A percentile compares a stretch with the other conserved stretches of the same genome.
phyloP scores from a whole-genome alignment of 2,329 filamentous ascomycete species.

The Botrytis porri region DNA sequence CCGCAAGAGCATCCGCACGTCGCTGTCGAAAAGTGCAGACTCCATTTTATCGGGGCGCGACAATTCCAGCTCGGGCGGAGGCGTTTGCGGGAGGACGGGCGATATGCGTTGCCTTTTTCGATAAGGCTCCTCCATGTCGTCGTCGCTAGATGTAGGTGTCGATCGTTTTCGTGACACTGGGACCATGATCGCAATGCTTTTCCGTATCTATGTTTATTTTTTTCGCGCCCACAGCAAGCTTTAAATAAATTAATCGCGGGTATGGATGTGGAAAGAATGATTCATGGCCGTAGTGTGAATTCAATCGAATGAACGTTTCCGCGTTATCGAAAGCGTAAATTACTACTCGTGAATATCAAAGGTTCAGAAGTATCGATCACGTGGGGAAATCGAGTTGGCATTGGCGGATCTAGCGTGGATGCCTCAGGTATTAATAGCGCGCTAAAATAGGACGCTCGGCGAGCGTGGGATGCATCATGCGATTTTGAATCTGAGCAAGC shows the following conservation, averaged over 20 bases:
- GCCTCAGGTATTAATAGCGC: slow-evolving; percentile 7
- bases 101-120: slow-evolving; percentile 33
- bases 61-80: slow-evolving; percentile 30
- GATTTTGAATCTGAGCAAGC: slow-evolving; percentile 26
- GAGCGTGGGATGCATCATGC: slow-evolving; percentile 24
- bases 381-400: neutral
- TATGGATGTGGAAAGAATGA: neutral
- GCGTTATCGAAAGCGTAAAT: neutral
- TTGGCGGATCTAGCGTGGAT: neutral
- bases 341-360: neutral
- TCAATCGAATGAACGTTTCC: neutral
- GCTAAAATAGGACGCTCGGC: slow-evolving; percentile 9
- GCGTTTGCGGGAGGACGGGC: slow-evolving; percentile 27
- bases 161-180: slow-evolving; percentile 32
- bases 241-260: neutral
- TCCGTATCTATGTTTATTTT: neutral
- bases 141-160: slow-evolving; percentile 31
- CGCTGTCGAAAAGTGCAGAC: slow-evolving; percentile 33
- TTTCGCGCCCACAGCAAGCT: neutral
- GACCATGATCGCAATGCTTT: slow-evolving; percentile 18
- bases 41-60: slow-evolving; percentile 4
- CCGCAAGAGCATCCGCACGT: slow-evolving; percentile 42
- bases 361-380: neutral
- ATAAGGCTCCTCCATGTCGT: slow-evolving; percentile 30
- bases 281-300: neutral